Conservation (phyloP, 176 grass and related monocot genomes). For the Aegilops speltoides region DNA sequence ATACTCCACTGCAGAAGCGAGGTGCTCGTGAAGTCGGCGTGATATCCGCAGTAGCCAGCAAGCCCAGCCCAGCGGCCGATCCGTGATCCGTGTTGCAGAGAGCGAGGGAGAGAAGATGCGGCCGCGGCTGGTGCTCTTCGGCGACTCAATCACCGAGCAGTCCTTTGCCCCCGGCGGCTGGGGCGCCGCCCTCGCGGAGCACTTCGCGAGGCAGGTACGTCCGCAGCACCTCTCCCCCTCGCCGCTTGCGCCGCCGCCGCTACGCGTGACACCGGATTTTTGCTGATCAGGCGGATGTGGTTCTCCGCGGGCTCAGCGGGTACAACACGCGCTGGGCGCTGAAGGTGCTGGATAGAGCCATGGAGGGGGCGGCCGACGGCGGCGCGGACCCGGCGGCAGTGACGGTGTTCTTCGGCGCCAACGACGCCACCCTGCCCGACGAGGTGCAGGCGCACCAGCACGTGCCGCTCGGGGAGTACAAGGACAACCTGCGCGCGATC, state of each 20-base stretch:
- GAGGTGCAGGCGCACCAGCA: conserved; percentile 55
- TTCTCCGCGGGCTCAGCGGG: conserved; percentile 82
- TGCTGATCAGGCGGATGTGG: conserved; percentile 59
- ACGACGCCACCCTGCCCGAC: conserved; percentile 74
- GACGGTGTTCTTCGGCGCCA: conserved; percentile 86
- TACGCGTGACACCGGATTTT: background rate
- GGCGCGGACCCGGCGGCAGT: conserved; percentile 47
- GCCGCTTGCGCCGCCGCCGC: background rate
- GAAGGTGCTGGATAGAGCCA: conserved; percentile 50
- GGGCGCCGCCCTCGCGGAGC: conserved; percentile 66
- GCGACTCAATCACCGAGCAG: conserved; percentile 88
- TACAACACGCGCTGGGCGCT: conserved; percentile 94
- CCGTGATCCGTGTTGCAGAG: background rate
- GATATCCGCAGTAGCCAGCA: background rate
- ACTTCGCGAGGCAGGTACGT: conserved; percentile 51
- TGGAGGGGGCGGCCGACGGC: conserved; percentile 43
- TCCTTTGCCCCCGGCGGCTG: conserved; percentile 75
- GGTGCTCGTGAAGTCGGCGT: background rate
- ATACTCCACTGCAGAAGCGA: background rate
- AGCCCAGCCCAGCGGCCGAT: background rate
- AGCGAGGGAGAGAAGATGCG: conserved; percentile 21
- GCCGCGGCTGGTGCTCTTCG: conserved; percentile 75
- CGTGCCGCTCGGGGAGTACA: conserved; percentile 76
- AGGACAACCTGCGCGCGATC: conserved; percentile 69
- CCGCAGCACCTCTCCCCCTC: background rate